Evolutionary conservation across 768 basidiomycete species (phyloP).

Genomic region (Strobilomyces confusus): DNA sequence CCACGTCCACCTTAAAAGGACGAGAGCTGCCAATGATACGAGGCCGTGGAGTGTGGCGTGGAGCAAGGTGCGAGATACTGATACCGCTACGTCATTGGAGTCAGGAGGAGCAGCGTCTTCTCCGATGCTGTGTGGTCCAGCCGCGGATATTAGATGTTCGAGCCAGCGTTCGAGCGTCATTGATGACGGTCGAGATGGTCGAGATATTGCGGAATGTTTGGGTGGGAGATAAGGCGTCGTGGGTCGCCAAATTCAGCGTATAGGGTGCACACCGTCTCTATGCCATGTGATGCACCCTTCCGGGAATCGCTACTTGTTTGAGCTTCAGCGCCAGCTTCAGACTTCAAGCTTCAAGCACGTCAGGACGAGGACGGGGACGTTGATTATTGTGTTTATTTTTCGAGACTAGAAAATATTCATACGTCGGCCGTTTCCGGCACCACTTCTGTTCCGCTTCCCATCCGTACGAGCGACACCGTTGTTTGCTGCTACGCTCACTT

Average conservation of each 20-base stretch:
- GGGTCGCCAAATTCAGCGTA: too few relatives aligned
- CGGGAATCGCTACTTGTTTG: not conserved
- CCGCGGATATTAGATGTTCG: constrained; percentile 9
- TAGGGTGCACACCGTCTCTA: too few relatives aligned
- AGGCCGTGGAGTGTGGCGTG: constrained; percentile 15
- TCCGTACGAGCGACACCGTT: constrained; percentile 12
- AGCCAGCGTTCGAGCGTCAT: constrained; percentile 10
- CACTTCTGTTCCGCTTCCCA: constrained; percentile 8
- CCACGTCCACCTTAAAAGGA: constrained; percentile 15
- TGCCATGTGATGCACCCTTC: too few relatives aligned
- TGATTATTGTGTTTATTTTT: constrained; percentile 3
- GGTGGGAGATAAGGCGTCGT: constrained; percentile 3
- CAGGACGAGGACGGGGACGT: not conserved
- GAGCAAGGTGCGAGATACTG: constrained; percentile 12
- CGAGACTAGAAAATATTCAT: constrained; percentile 6
- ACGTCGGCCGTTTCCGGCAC: constrained; percentile 29
- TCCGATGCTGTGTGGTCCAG: not conserved
- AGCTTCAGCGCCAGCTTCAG: too few relatives aligned
- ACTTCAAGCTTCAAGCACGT: too few relatives aligned
- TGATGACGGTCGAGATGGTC: not conserved
- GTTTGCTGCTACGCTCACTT: not conserved
- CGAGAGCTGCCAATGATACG: constrained; percentile 4
- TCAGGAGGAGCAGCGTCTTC: constrained; percentile 1
- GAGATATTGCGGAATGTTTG: not conserved
- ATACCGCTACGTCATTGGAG: constrained; percentile 24